Evolutionary conservation across 805 yeast species (phyloP), one percentile per base, ranked within the genome.

Genomic region (Candida railenensis): DNA sequence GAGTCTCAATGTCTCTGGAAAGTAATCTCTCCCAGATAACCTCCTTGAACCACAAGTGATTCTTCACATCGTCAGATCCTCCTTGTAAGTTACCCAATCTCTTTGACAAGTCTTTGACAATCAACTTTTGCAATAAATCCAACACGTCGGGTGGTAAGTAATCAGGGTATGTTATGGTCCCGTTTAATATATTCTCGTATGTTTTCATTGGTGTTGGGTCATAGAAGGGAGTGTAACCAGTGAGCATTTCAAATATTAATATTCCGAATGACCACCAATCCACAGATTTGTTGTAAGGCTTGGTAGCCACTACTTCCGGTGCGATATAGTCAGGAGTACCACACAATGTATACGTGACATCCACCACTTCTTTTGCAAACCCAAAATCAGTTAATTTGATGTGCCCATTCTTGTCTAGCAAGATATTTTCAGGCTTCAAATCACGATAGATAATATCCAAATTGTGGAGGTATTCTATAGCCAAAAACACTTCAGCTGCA

Each of bases 211-310:
- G 85, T 3, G 84, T 77, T 39, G 79, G 78, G 55, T 80, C 85
- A 59, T 79, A 80, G 56, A 80, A 80, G 22, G 85, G 85, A 1
- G 85, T 80, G 53, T 76, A 78, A 18, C 85, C 85, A 2, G 82
- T 78, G 49, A 80, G 64, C 85, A 80, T 80, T 63, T 80, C 85
- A 54, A 73, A 80, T 36, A 80, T 80, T 48, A 80, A 68, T 18
- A 80, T 78, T 22, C 85, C 85, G 52, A 80, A 73, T 1, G 82
- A 77, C 85, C 85, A 80, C 84, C 84, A 80, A 61, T 80, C 85
- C 20, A 80, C 84, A 2, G 82, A 75, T 55, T 80, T 80, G 61
- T 80, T 80, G 62, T 80, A 80, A 2, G 85, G 83, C 53, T 80
- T 77, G 9, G 82, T 78, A 3, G 85, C 79, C 21, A 80, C 80